Evolutionary conservation across 2,329 filamentous ascomycete species (phyloP), one percentile per base, ranked within the genome.

Genomic region (Cercospora nicotianae): DNA sequence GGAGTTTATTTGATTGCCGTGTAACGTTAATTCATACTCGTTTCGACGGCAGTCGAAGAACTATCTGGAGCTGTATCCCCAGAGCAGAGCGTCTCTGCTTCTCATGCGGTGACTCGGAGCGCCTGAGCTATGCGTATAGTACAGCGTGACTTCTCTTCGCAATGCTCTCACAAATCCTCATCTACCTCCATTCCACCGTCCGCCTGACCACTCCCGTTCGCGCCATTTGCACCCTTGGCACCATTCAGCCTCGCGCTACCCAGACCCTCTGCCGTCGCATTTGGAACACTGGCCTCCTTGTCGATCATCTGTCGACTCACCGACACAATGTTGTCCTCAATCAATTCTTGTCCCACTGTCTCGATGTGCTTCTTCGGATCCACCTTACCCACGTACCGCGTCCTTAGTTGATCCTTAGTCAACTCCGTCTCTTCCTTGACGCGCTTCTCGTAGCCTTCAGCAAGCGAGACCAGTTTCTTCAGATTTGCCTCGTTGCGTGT

Each of bases 231-330:
- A 12, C 48, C 64, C 39, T 69, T 72, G 26, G 18, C 45, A 26
- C 66, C 69, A 23, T 69, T 71, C 53, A 66, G 9, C 51, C 67
- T 63, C 51, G 61, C 66, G 45, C 58, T 68, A 16, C 67, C 70
- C 20, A 71, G 28, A 28, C 83, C 77, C 75, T 80, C 65, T 80
- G 80, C 78, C 68, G 91, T 86, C 81, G 90, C 90, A 79, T 87
- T 90, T 20, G 94, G 92, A 81, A 96, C 92, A 5, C 93, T 95
- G 3, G 95, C 95, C 81, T 99, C 95, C 84, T 98, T 98, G 84
- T 98, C 95, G 77, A 99, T 98, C 94, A 99, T 97, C 81, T 98
- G 95, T 79, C 94, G 87, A 72, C 93, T 96, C n/a, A 99, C 94
- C 3, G 93, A 92, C 12, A 99, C 95, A 72, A 99, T 99, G 82